Percentiles rank a stretch among this genome's conserved stretches.
Conservation (phyloP, 2,329 filamentous ascomycete species). For the Penicillium sp. region DNA sequence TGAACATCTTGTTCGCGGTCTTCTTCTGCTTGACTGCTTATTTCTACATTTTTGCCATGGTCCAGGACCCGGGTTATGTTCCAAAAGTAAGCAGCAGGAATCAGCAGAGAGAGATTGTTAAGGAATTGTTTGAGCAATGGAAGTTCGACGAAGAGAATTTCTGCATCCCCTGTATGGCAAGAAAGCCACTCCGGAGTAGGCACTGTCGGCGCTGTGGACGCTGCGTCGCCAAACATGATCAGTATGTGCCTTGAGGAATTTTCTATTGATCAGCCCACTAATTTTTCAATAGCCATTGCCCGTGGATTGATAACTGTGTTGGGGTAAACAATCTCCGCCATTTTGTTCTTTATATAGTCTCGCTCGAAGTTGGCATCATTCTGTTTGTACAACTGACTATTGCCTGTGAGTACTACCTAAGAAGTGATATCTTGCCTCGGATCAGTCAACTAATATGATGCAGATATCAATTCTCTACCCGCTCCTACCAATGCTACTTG, state of each 20-base stretch:
- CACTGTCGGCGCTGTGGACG: slow-evolving; percentile 89
- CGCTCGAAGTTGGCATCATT: slow-evolving; percentile 71
- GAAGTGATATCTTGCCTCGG: not conserved
- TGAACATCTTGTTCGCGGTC: slow-evolving; percentile 71
- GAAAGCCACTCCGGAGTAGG: slow-evolving; percentile 88
- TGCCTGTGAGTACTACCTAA: slow-evolving; percentile 57
- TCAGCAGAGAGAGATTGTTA: slow-evolving; percentile 84
- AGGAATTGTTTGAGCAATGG: slow-evolving; percentile 78
- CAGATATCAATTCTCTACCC: slow-evolving; percentile 65
- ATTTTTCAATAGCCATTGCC: slow-evolving; percentile 70
- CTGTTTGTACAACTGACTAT: slow-evolving; percentile 70
- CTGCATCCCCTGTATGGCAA: slow-evolving; percentile 90
- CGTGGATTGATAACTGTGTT: slow-evolving; percentile 96
- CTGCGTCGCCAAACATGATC: slow-evolving; percentile 94
- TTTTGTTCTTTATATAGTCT: slow-evolving; percentile 86
- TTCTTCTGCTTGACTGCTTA: slow-evolving; percentile 69
- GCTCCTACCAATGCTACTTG: slow-evolving; percentile 56
- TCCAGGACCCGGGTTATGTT: slow-evolving; percentile 85
- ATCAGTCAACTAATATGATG: not conserved
- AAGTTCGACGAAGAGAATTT: slow-evolving; percentile 95
- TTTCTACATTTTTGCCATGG: slow-evolving; percentile 85
- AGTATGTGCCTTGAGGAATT: slow-evolving; percentile 59
- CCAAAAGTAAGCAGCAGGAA: slow-evolving; percentile 86
- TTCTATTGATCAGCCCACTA: slow-evolving; percentile 9
- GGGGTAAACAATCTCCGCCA: slow-evolving; percentile 94